phyloP scores from a whole-genome alignment of 75 land plant genomes.

The Selaginella moellendorffii region DNA sequence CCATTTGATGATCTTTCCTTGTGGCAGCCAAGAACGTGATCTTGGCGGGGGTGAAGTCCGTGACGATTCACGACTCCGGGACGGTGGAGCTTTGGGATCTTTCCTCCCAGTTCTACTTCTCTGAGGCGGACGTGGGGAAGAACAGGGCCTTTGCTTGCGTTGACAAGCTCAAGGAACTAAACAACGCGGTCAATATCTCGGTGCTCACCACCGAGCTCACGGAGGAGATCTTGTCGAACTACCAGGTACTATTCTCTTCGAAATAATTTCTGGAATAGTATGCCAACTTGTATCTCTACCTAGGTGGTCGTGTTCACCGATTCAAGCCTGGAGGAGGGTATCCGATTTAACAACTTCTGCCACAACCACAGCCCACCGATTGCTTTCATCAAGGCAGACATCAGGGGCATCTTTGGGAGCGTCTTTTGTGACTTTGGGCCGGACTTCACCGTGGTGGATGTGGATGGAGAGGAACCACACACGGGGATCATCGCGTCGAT shows the following conservation, averaged over 20 bases:
- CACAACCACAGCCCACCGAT: slow-evolving; percentile 71
- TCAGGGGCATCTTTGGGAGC: slow-evolving; percentile 74
- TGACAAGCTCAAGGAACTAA: slow-evolving; percentile 51
- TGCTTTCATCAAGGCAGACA: slow-evolving; percentile 73
- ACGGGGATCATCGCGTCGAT: slow-evolving; percentile 87
- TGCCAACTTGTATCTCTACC: not conserved
- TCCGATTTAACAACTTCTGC: slow-evolving; percentile 58
- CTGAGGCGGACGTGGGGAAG: slow-evolving; percentile 62
- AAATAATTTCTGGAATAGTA: not conserved
- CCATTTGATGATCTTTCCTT: not conserved
- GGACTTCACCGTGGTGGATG: slow-evolving; percentile 73
- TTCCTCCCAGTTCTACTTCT: slow-evolving; percentile 51
- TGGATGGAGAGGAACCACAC: slow-evolving; percentile 93
- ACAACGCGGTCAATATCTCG: slow-evolving; percentile 37
- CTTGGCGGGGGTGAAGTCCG: slow-evolving; percentile 77
- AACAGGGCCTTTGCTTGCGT: slow-evolving; percentile 54
- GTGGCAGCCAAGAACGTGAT: slow-evolving; percentile 71
- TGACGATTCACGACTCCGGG: slow-evolving; percentile 59
- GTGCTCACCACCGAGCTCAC: slow-evolving; percentile 33
- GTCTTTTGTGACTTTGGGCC: slow-evolving; percentile 97
- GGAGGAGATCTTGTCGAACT: slow-evolving; percentile 35
- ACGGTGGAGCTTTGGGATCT: slow-evolving; percentile 62
- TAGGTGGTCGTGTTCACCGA: slow-evolving; percentile 72
- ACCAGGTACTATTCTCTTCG: slow-evolving; percentile 32
- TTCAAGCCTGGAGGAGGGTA: slow-evolving; percentile 42